These are phyloP conservation scores for Glutinoglossum americanum DNA, from an alignment of 495 filamentous ascomycete species.

Conservation along the genomic window DNA sequence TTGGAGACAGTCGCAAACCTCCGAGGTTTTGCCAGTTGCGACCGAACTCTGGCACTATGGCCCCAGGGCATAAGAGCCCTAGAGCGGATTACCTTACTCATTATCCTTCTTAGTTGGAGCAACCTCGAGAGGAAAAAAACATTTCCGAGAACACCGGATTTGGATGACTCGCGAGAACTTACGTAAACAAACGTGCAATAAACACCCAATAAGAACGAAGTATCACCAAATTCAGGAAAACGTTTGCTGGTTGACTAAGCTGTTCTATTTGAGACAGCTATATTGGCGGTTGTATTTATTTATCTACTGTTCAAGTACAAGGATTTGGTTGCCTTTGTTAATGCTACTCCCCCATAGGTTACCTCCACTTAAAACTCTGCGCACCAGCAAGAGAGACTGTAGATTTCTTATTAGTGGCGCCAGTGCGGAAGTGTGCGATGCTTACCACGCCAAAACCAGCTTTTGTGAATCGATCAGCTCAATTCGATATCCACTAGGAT, in stretches of 20 bases:
- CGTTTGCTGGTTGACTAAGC: too few species aligned
- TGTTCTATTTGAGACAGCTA: neutral
- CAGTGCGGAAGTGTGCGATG: neutral
- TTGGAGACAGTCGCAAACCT: constrained; percentile 27
- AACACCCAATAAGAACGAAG: too few species aligned
- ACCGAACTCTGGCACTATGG: neutral
- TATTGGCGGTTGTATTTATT: neutral
- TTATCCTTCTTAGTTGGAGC: neutral
- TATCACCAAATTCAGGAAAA: too few species aligned
- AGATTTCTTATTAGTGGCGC: neutral
- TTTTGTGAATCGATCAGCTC: neutral
- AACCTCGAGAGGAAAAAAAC: too few species aligned
- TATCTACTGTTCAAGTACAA: neutral
- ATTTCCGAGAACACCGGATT: too few species aligned
- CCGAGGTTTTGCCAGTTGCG: constrained; percentile 6
- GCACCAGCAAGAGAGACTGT: neutral
- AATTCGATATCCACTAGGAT: neutral
- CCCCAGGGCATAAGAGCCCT: neutral
- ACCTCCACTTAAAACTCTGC: neutral
- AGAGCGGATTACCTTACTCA: neutral
- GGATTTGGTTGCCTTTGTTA: neutral
- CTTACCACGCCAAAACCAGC: neutral
- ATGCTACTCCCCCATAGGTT: neutral
- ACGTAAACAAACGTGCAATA: neutral
- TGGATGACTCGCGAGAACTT: neutral